A percentile compares a stretch with the other conserved stretches of the same genome.
These are phyloP conservation scores for Picea sitchensis DNA, from an alignment of 75 land plant genomes.

Conservation along the genomic window DNA sequence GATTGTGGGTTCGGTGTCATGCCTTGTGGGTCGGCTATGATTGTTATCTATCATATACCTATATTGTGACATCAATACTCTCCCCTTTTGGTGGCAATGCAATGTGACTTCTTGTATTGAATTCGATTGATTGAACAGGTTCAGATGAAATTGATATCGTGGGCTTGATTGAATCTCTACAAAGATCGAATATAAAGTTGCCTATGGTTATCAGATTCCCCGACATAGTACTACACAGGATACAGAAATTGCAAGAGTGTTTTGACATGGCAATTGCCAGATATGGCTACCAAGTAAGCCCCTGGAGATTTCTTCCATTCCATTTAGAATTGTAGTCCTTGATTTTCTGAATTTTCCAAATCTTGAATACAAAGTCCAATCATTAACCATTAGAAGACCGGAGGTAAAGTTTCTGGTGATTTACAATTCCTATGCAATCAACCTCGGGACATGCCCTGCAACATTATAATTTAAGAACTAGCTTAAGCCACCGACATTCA, in stretches of 20 bases:
- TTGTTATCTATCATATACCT: background rate
- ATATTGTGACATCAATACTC: background rate
- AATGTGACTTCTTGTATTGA: background rate
- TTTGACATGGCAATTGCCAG: conserved; percentile 26
- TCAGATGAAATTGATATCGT: conserved; percentile 31
- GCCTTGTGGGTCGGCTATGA: background rate
- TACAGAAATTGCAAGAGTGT: conserved; percentile 29
- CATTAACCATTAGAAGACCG: too few species aligned
- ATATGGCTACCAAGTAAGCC: conserved; percentile 30
- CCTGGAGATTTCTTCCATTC: too few species aligned
- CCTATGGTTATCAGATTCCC: conserved; percentile 39
- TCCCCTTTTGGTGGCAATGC: background rate
- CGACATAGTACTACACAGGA: conserved; percentile 34
- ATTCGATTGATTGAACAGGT: conserved; percentile 17
- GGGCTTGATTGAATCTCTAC: conserved; percentile 27
- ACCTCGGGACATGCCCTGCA: too few species aligned
- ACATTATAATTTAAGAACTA: too few species aligned
- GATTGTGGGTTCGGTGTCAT: background rate
- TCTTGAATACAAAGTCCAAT: too few species aligned
- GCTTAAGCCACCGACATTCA: too few species aligned
- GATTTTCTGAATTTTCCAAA: too few species aligned
- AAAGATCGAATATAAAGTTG: conserved; percentile 13
- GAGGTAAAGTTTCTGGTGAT: too few species aligned
- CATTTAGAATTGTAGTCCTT: too few species aligned
- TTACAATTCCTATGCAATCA: too few species aligned